A percentile compares a stretch with the other conserved stretches of the same genome.
Conservation (phyloP, 2,329 filamentous ascomycete species). For the Alternaria arbusti region DNA sequence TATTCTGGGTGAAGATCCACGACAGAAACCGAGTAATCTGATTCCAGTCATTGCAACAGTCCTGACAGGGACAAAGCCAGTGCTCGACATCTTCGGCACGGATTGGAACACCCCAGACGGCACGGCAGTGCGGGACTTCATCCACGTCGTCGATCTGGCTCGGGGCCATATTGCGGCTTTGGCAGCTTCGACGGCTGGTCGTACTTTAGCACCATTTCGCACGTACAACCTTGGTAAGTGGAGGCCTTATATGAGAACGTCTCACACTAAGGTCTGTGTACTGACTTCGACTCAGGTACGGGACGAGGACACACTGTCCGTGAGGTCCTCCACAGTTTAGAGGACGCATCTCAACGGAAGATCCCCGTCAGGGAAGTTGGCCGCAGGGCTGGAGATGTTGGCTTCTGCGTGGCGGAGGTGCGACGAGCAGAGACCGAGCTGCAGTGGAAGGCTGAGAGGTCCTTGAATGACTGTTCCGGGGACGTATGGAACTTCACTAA, state of each 20-base stretch:
- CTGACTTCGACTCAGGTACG: slow-evolving; percentile 42
- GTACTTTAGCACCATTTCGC: slow-evolving; percentile 43
- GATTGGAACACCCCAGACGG: slow-evolving; percentile 72
- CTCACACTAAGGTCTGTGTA: background rate
- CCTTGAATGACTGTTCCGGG: slow-evolving; percentile 45
- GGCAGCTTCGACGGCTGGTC: slow-evolving; percentile 42
- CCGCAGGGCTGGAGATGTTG: slow-evolving; percentile 51
- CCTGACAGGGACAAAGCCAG: slow-evolving; percentile 60
- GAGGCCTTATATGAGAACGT: background rate
- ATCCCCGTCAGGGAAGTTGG: slow-evolving; percentile 48
- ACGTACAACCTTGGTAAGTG: slow-evolving; percentile 50
- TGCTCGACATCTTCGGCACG: slow-evolving; percentile 67
- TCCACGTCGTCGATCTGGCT: slow-evolving; percentile 70
- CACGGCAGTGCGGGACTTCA: slow-evolving; percentile 71
- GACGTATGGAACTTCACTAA: slow-evolving; percentile 51
- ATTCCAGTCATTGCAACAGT: slow-evolving; percentile 69
- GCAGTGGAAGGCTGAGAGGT: slow-evolving; percentile 47
- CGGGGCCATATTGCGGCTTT: slow-evolving; percentile 69
- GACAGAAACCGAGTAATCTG: slow-evolving; percentile 67
- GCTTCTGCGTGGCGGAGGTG: slow-evolving; percentile 50
- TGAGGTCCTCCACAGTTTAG: slow-evolving; percentile 50
- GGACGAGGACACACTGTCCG: slow-evolving; percentile 52
- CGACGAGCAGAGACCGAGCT: slow-evolving; percentile 48
- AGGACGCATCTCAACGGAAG: slow-evolving; percentile 42
- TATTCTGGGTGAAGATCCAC: slow-evolving; percentile 68